These are phyloP conservation scores for Cyanophora paradoxa DNA, from an alignment of 78 protist genomes.

Conservation along the genomic window DNA sequence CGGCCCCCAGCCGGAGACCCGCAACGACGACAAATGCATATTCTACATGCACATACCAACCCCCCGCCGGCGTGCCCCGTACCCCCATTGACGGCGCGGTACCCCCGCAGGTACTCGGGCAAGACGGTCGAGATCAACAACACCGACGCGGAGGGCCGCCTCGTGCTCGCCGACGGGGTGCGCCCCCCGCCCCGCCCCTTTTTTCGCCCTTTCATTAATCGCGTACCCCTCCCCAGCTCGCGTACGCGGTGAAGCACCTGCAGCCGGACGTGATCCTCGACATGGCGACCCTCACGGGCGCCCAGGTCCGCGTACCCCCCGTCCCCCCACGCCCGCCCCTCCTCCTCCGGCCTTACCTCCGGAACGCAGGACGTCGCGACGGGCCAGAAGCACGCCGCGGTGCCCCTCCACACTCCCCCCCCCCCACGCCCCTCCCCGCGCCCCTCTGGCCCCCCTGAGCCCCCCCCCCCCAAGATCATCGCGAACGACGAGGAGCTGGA, in stretches of 20 bases:
- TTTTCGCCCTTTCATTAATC: no score
- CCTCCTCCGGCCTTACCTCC: not conserved
- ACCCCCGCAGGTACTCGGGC: no score
- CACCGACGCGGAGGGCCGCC: constrained; percentile 91
- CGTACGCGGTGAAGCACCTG: constrained; percentile 41
- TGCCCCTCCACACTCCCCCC: no score
- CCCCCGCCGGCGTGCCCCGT: no score
- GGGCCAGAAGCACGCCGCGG: constrained; percentile 21
- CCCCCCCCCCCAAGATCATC: no score
- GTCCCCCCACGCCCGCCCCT: not conserved
- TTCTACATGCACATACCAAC: no score
- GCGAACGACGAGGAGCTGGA: constrained; percentile 17
- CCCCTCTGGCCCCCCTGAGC: no score
- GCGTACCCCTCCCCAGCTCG: constrained; percentile 8
- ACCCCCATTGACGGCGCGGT: no score
- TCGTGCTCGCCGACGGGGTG: constrained; percentile 75
- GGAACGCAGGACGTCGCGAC: constrained; percentile 7
- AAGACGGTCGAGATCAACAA: constrained; percentile 72
- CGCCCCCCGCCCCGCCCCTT: not conserved
- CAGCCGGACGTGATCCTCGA: not conserved
- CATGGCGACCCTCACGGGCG: constrained; percentile 23
- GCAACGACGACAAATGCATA: no score
- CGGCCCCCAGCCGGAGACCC: no score
- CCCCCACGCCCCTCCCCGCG: no score
- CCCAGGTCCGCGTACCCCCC: no score